phyloP scores from a whole-genome alignment of 106 monocot genomes.

The Acorus calamus region DNA sequence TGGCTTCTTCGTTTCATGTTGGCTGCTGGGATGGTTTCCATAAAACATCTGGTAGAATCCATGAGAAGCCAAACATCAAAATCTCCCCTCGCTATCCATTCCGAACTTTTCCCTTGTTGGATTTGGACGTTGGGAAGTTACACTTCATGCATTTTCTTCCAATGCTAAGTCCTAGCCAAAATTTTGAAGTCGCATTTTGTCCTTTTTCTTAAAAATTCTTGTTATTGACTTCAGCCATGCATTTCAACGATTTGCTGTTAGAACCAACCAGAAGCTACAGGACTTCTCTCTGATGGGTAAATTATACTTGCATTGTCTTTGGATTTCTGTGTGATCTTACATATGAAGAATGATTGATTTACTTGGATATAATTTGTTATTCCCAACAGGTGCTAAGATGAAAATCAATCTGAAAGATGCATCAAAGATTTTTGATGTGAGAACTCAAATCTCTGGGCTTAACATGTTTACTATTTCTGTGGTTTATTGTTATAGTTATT shows the following conservation, averaged over 20 bases:
- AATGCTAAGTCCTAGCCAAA: no score
- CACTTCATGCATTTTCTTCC: not conserved
- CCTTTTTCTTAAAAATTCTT: no score
- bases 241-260: conserved; percentile 25
- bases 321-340: no score
- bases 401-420: conserved; percentile 25
- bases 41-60: not conserved
- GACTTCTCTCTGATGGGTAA: conserved; percentile 24
- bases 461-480: not conserved
- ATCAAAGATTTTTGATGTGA: conserved; percentile 19
- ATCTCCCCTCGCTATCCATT: conserved; percentile 54
- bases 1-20: no score
- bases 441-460: not conserved
- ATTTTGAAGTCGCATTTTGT: no score
- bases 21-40: not conserved
- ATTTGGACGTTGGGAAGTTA: conserved; percentile 46
- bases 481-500: not conserved
- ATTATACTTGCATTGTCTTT: not conserved
- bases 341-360: no score
- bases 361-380: not conserved
- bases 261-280: conserved; percentile 21
- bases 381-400: conserved; percentile 11
- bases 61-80: conserved; percentile 9
- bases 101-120: conserved; percentile 9
- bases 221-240: no score